Evolutionary conservation across 495 filamentous ascomycete species (phyloP).

Genomic region (Podospora pseudocomata): DNA sequence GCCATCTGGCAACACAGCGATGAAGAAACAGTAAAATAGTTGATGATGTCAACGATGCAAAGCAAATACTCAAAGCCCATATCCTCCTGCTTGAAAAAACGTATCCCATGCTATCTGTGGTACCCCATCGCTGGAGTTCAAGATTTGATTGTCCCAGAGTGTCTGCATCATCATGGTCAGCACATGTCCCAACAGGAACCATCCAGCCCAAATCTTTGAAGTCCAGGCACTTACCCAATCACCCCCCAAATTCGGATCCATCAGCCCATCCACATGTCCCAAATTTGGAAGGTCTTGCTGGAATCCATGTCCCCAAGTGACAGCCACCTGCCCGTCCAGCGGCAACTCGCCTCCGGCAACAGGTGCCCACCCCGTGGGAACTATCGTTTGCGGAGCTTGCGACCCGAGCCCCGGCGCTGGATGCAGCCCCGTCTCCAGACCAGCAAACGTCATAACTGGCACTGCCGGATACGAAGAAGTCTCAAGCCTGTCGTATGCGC

Average conservation of each 20-base stretch:
- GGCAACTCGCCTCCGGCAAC: background rate
- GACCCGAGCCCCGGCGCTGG: background rate
- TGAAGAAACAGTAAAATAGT: background rate
- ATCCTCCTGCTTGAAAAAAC: constrained; percentile 22
- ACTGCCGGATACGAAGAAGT: background rate
- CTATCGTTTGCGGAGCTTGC: background rate
- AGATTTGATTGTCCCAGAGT: constrained; percentile 27
- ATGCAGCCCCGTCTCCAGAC: background rate
- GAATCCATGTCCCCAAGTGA: background rate
- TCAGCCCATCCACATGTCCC: constrained; percentile 15
- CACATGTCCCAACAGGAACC: too few relatives aligned
- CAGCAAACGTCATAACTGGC: background rate
- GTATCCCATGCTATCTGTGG: constrained; percentile 23
- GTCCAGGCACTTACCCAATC: constrained; percentile 26
- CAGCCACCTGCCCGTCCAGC: background rate
- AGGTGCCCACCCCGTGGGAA: background rate
- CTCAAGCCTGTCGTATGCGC: background rate
- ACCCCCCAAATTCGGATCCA: constrained; percentile 17
- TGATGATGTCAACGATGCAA: background rate
- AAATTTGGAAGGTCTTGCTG: constrained; percentile 1
- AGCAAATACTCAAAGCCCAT: background rate
- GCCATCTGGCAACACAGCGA: too few relatives aligned
- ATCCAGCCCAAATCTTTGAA: background rate
- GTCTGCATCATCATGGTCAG: constrained; percentile 11
- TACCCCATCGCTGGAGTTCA: constrained; percentile 19